Conservation (phyloP, 2,329 filamentous ascomycete species). For the Epichloe gansuensis region DNA sequence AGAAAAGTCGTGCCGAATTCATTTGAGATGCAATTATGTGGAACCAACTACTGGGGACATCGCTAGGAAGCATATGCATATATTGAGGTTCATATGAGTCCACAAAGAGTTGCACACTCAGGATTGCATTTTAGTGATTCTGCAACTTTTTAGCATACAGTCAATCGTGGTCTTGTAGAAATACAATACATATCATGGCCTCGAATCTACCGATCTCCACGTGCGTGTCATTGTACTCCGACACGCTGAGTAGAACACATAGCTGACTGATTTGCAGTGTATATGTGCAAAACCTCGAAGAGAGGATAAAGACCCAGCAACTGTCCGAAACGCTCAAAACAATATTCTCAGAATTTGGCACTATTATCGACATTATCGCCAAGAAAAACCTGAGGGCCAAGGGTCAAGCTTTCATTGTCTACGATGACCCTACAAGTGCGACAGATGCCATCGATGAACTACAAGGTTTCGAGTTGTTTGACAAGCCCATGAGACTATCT, state of each 20-base stretch:
- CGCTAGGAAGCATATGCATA: no score
- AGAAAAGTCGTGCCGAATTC: no score
- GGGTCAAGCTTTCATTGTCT: conserved; percentile 92
- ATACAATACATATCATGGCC: neutral
- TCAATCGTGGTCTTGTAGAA: no score
- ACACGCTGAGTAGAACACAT: conserved; percentile 33
- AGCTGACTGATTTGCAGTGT: conserved; percentile 38
- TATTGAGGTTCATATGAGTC: no score
- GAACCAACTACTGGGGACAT: no score
- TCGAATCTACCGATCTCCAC: conserved; percentile 40
- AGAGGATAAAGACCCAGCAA: conserved; percentile 71
- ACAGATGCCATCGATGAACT: conserved; percentile 73
- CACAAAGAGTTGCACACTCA: no score
- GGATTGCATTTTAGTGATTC: no score
- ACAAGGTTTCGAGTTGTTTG: conserved; percentile 86
- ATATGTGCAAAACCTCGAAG: conserved; percentile 76
- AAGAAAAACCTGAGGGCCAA: conserved; percentile 87
- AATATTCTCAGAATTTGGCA: conserved; percentile 83
- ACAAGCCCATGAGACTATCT: conserved; percentile 76
- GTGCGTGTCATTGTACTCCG: conserved; percentile 65
- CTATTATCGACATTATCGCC: conserved; percentile 70
- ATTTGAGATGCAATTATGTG: no score
- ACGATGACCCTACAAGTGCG: conserved; percentile 70
- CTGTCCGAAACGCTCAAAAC: conserved; percentile 61
- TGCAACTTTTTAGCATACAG: no score